Conservation (phyloP, 2,329 filamentous ascomycete species). For the Xylariales sp. region DNA sequence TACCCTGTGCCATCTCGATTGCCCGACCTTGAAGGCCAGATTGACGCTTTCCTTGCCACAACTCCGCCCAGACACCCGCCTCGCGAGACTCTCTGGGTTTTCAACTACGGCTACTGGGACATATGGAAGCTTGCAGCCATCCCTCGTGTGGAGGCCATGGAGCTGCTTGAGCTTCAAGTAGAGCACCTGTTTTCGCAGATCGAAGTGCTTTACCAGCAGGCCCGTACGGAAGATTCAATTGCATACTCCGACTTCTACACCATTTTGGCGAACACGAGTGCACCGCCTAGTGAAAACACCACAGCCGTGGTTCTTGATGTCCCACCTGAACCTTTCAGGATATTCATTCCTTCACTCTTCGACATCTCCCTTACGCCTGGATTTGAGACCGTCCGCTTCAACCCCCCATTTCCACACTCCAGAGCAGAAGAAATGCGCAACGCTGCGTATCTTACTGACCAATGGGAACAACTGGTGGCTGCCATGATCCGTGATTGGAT, state of each 20-base stretch:
- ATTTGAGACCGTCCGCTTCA: slow-evolving; percentile 40
- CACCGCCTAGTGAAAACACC: slow-evolving; percentile 21
- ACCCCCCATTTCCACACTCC: slow-evolving; percentile 39
- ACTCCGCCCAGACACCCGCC: slow-evolving; percentile 28
- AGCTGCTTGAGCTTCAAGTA: slow-evolving; percentile 31
- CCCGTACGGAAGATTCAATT: slow-evolving; percentile 35
- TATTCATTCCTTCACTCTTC: slow-evolving; percentile 47
- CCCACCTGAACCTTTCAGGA: slow-evolving; percentile 34
- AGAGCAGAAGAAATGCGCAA: slow-evolving; percentile 50
- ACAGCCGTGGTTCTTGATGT: slow-evolving; percentile 1
- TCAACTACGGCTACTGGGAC: slow-evolving; percentile 51
- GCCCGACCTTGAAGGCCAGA: slow-evolving; percentile 40
- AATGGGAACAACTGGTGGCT: slow-evolving; percentile 46
- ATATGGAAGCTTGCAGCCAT: slow-evolving; percentile 47
- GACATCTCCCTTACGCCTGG: slow-evolving; percentile 52
- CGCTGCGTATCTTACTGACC: slow-evolving; percentile 42
- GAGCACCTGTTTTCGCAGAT: slow-evolving; percentile 39
- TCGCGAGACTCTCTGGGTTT: slow-evolving; percentile 48
- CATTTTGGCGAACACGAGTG: slow-evolving; percentile 18
- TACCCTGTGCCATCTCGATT: slow-evolving; percentile 36
- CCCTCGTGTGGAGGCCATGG: slow-evolving; percentile 34
- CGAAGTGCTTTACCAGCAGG: slow-evolving; percentile 41
- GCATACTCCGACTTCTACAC: slow-evolving; percentile 42
- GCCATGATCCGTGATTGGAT: slow-evolving; percentile 40
- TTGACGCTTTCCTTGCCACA: slow-evolving; percentile 40